phyloP scores from a whole-genome alignment of 495 filamentous ascomycete genomes.

The Aspergillus steynii region DNA sequence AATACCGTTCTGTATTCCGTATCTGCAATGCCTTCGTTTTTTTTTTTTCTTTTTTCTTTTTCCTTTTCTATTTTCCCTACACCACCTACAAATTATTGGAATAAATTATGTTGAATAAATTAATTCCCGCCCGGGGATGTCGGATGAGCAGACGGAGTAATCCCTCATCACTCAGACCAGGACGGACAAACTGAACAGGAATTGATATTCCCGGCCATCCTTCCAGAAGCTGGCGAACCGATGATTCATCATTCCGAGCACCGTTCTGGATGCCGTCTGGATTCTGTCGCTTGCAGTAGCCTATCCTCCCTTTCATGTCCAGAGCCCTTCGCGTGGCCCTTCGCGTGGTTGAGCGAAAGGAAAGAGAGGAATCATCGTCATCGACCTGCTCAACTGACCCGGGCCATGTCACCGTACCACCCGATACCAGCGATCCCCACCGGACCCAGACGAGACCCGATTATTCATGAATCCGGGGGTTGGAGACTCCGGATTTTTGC shows the following conservation, averaged over 20 bases:
- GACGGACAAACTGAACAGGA: background rate
- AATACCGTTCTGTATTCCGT: background rate
- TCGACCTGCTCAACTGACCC: slow-evolving; percentile 6
- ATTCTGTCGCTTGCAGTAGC: background rate
- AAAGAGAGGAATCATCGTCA: slow-evolving; percentile 10
- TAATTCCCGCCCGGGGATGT: no score
- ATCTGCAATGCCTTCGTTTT: background rate
- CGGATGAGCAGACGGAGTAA: no score
- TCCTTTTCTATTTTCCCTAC: background rate
- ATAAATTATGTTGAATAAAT: no score
- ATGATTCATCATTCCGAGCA: background rate
- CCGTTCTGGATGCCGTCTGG: no score
- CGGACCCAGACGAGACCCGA: slow-evolving; percentile 4
- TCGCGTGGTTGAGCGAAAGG: slow-evolving; percentile 18
- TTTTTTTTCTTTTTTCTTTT: slow-evolving; percentile 5
- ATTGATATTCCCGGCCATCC: slow-evolving; percentile 1
- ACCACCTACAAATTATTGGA: no score
- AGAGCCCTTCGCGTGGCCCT: background rate
- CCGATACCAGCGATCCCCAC: slow-evolving; percentile 1
- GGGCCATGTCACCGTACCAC: slow-evolving; percentile 2
- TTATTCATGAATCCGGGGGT: slow-evolving; percentile 25
- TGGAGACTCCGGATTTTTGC: slow-evolving; percentile 22
- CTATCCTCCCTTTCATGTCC: background rate
- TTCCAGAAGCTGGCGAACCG: background rate
- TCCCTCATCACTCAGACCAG: no score